These are phyloP conservation scores for Helminthosporium solani DNA, from an alignment of 2,329 filamentous ascomycete species.

Conservation along the genomic window DNA sequence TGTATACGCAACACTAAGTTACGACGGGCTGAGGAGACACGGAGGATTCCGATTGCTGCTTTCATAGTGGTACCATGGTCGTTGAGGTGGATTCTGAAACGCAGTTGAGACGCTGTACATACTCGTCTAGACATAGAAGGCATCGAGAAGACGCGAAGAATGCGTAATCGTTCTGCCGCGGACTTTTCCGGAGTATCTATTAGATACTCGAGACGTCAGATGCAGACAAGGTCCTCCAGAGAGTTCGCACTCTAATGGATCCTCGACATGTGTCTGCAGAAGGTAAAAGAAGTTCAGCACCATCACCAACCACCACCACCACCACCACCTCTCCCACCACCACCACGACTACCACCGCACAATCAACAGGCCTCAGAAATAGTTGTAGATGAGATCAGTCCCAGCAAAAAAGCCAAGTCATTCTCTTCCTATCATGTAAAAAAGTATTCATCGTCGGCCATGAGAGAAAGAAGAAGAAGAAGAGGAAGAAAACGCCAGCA, in stretches of 20 bases:
- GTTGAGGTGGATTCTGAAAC: conserved; percentile 10
- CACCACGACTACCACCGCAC: too few relatives aligned
- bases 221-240: too few relatives aligned
- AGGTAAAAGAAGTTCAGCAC: too few relatives aligned
- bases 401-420: conserved; percentile 32
- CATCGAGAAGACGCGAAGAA: conserved; percentile 13
- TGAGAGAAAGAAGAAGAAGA: conserved; percentile 23
- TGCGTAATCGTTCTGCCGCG: background rate
- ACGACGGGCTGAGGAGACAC: background rate
- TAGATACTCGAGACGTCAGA: too few relatives aligned
- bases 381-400: conserved; percentile 38
- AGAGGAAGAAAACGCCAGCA: conserved; percentile 4
- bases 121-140: too few relatives aligned
- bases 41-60: background rate
- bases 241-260: too few relatives aligned
- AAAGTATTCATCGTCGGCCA: conserved; percentile 41
- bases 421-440: conserved; percentile 44
- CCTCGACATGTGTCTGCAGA: background rate
- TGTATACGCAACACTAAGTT: background rate
- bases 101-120: conserved; percentile 8
- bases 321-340: too few relatives aligned
- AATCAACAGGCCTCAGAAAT: conserved; percentile 38
- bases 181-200: too few relatives aligned
- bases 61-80: conserved; percentile 7
- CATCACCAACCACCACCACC: too few relatives aligned